Evolutionary conservation across 352 stramenopile species (phyloP).

Genomic region (Phytophthora citrophthora): DNA sequence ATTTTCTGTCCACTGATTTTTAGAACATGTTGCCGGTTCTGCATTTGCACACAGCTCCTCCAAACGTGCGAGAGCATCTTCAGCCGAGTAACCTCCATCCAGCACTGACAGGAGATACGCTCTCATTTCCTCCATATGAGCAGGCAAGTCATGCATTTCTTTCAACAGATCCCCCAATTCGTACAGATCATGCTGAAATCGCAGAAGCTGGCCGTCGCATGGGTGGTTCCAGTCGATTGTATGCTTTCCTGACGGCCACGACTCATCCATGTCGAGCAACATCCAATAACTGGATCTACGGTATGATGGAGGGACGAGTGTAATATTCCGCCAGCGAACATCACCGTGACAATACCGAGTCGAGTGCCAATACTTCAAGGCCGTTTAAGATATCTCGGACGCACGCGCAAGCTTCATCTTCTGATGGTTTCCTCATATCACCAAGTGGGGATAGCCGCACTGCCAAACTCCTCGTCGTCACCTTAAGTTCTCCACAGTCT

Average conservation of each 20-base stretch:
- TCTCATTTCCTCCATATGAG: too few species aligned
- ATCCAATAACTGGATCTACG: not conserved
- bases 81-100: too few species aligned
- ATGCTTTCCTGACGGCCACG: not conserved
- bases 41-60: too few species aligned
- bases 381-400: not conserved
- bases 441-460: conserved; percentile 2
- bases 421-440: not conserved
- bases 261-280: not conserved
- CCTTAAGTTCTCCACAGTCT: conserved; percentile 7
- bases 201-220: not conserved
- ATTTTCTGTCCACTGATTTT: too few species aligned
- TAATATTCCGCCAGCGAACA: conserved; percentile 1
- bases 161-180: not conserved
- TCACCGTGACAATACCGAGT: conserved; percentile 1
- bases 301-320: not conserved
- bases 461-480: not conserved
- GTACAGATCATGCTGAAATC: not conserved
- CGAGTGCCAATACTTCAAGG: not conserved
- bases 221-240: not conserved
- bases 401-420: not conserved
- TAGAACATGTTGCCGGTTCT: too few species aligned
- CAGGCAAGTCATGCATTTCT: too few species aligned
- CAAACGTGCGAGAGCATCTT: too few species aligned
- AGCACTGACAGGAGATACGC: too few species aligned